Evolutionary conservation across 2,329 filamentous ascomycete species (phyloP).

Genomic region (Colletotrichum costaricense): DNA sequence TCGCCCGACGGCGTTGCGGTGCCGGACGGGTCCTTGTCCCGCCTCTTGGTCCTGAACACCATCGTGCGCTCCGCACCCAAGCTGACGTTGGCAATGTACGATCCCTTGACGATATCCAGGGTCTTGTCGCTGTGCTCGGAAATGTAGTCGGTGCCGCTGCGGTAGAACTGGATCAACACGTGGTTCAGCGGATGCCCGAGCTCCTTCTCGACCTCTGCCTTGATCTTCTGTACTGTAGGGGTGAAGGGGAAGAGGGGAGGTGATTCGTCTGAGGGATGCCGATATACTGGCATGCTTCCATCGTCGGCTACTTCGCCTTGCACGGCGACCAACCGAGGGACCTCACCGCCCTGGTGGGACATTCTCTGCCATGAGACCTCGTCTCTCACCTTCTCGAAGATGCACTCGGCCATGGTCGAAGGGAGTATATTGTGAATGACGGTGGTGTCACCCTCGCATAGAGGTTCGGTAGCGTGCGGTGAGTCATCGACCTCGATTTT

Average conservation of each 20-base stretch:
- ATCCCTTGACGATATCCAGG: slow-evolving; percentile 84
- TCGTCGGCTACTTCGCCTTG: slow-evolving; percentile 79
- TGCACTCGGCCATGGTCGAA: slow-evolving; percentile 60
- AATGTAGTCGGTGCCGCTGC: slow-evolving; percentile 89
- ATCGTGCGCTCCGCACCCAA: slow-evolving; percentile 93
- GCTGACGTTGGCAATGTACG: slow-evolving; percentile 91
- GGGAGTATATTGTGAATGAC: slow-evolving; percentile 79
- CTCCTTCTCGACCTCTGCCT: slow-evolving; percentile 73
- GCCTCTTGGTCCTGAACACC: slow-evolving; percentile 86
- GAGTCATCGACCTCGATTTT: not conserved
- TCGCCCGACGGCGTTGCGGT: slow-evolving; percentile 33
- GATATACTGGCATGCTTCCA: slow-evolving; percentile 88
- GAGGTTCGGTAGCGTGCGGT: slow-evolving; percentile 40
- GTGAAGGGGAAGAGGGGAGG: slow-evolving; percentile 83
- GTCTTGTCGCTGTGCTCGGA: slow-evolving; percentile 98
- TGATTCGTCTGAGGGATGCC: slow-evolving; percentile 91
- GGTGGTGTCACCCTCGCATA: slow-evolving; percentile 85
- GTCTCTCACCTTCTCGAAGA: slow-evolving; percentile 76
- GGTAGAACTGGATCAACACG: slow-evolving; percentile 91
- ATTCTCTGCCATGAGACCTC: slow-evolving; percentile 93
- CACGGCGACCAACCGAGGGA: slow-evolving; percentile 90
- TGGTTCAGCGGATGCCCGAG: slow-evolving; percentile 90
- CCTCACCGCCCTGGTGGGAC: slow-evolving; percentile 91
- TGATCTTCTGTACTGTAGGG: slow-evolving; percentile 75
- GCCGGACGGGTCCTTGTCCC: slow-evolving; percentile 52